These are phyloP conservation scores for Cladosporium sp. DNA, from an alignment of 2,329 filamentous ascomycete genomes.

Conservation along the genomic window DNA sequence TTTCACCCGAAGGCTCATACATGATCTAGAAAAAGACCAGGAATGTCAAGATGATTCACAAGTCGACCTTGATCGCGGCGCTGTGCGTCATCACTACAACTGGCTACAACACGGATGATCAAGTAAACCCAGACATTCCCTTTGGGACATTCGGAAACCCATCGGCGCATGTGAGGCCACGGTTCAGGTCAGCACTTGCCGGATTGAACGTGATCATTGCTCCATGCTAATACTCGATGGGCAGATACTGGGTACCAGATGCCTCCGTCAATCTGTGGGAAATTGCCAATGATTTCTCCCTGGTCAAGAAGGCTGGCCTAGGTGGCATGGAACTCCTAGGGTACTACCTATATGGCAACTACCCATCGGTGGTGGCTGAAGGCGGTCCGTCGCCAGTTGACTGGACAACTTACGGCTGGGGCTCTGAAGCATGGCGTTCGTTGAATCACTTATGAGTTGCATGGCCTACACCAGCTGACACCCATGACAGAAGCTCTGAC, in stretches of 20 bases:
- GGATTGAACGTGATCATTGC: background rate
- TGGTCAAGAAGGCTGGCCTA: conserved; percentile 38
- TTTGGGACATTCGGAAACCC: conserved; percentile 38
- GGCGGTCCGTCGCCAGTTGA: conserved; percentile 33
- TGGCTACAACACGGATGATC: conserved; percentile 26
- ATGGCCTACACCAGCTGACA: background rate
- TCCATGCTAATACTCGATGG: background rate
- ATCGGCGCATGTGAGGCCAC: conserved; percentile 34
- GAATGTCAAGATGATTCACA: background rate
- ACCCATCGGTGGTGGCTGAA: conserved; percentile 25
- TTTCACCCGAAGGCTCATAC: background rate
- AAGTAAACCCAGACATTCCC: conserved; percentile 27
- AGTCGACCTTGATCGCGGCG: background rate
- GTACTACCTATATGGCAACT: conserved; percentile 44
- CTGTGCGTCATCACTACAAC: background rate
- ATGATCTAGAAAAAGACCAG: background rate
- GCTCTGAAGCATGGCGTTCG: conserved; percentile 38
- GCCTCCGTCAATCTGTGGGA: conserved; percentile 37
- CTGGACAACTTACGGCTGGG: conserved; percentile 47
- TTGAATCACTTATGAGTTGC: background rate
- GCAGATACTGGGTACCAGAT: conserved; percentile 46
- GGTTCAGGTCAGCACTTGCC: conserved; percentile 24
- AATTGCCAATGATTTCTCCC: conserved; percentile 39
- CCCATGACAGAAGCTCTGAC: conserved; percentile 29
- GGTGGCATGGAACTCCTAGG: conserved; percentile 45